phyloP scores from a whole-genome alignment of 495 filamentous ascomycete genomes.

The Usnea hakonensis region DNA sequence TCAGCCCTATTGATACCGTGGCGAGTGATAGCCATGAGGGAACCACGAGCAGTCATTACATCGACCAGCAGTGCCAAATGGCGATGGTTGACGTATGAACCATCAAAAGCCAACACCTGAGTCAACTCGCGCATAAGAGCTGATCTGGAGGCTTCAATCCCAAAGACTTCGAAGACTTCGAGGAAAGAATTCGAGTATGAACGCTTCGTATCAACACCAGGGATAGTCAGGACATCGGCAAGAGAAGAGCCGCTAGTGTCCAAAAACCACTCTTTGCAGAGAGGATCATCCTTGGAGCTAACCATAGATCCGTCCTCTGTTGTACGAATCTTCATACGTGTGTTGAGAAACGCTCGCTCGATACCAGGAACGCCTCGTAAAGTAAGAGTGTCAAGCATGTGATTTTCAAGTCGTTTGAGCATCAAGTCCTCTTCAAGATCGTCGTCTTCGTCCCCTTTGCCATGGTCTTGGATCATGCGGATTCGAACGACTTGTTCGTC shows the following conservation, averaged over 20 bases:
- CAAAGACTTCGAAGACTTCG: constrained; percentile 86
- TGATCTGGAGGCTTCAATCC: constrained; percentile 86
- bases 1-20: constrained; percentile 98
- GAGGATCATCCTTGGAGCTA: constrained; percentile 56
- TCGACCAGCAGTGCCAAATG: constrained; percentile 94
- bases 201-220: constrained; percentile 80
- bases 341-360: constrained; percentile 85
- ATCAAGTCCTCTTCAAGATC: constrained; percentile 81
- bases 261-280: constrained; percentile 86
- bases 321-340: constrained; percentile 55
- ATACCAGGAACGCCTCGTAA: constrained; percentile 85
- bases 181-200: constrained; percentile 94
- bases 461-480: constrained; percentile 63
- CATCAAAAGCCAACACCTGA: constrained; percentile 88
- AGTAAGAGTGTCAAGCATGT: constrained; percentile 82
- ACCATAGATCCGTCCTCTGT: constrained; percentile 61
- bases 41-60: constrained; percentile 93
- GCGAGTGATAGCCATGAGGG: constrained; percentile 90
- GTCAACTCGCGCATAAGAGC: constrained; percentile 82
- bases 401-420: constrained; percentile 80
- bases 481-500: constrained; percentile 92
- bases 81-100: constrained; percentile 98
- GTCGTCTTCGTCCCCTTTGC: constrained; percentile 70
- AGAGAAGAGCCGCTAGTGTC: constrained; percentile 88
- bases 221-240: constrained; percentile 70